These are phyloP conservation scores for Trichoderma atrobrunneum DNA, from an alignment of 2,329 filamentous ascomycete genomes.

Conservation along the genomic window DNA sequence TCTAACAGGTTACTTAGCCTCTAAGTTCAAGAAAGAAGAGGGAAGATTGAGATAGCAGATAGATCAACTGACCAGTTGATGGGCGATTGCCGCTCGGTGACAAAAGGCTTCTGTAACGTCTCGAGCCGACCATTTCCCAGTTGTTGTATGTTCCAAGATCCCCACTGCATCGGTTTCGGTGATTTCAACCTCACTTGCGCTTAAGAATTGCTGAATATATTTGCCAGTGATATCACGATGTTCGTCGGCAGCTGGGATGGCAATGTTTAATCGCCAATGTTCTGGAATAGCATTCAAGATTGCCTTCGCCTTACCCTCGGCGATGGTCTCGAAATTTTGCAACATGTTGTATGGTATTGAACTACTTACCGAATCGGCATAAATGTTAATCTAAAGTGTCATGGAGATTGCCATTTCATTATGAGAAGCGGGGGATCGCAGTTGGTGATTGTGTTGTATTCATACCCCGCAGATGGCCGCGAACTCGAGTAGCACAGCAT, in stretches of 20 bases:
- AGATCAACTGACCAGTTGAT: background rate
- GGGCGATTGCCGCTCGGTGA: background rate
- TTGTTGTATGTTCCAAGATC: background rate
- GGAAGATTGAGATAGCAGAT: background rate
- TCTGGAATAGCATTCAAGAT: background rate
- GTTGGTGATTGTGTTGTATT: background rate
- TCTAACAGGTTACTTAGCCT: background rate
- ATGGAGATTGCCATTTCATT: background rate
- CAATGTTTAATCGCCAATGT: background rate
- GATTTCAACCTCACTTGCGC: background rate
- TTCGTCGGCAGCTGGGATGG: background rate
- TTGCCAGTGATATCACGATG: background rate
- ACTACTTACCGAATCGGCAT: background rate
- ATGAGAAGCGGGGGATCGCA: background rate
- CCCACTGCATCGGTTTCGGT: background rate
- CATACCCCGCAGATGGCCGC: background rate
- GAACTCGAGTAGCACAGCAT: background rate
- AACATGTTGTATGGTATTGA: background rate
- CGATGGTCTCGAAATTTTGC: background rate
- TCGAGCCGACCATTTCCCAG: background rate
- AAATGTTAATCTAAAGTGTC: background rate
- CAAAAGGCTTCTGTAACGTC: background rate
- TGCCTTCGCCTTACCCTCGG: background rate
- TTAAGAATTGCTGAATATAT: background rate
- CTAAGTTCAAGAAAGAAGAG: background rate